These are phyloP conservation scores for Botrytis paeoniae DNA, from an alignment of 2,329 filamentous ascomycete species.

Conservation along the genomic window DNA sequence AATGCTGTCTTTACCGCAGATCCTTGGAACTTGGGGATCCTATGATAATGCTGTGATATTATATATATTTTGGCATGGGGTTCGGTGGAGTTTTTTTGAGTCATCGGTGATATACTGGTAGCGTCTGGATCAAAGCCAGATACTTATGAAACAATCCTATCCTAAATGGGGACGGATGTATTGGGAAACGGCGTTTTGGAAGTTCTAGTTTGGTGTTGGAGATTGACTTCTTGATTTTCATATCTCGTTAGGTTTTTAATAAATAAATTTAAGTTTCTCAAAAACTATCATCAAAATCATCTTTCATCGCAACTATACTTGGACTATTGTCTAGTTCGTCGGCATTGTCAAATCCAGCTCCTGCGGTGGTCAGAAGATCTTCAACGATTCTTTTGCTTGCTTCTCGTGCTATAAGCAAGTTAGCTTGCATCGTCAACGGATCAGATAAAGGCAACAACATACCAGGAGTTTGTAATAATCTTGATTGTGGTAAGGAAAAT, in stretches of 20 bases:
- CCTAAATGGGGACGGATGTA: not conserved
- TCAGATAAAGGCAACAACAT: slow-evolving; percentile 35
- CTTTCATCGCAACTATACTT: slow-evolving; percentile 63
- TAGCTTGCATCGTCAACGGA: not conserved
- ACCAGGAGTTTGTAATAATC: slow-evolving; percentile 78
- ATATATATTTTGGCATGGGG: not conserved
- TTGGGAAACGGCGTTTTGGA: not conserved
- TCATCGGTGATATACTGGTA: not conserved
- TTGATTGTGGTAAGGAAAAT: slow-evolving; percentile 74
- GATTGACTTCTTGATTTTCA: slow-evolving; percentile 6
- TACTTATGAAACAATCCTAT: not conserved
- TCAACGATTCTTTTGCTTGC: slow-evolving; percentile 79
- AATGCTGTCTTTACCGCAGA: not conserved
- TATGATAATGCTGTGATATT: not conserved
- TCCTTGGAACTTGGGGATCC: not conserved
- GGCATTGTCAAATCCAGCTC: slow-evolving; percentile 61
- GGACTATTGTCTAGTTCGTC: slow-evolving; percentile 55
- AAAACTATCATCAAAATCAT: slow-evolving; percentile 61
- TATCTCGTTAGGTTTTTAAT: slow-evolving; percentile 11
- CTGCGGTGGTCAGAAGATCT: slow-evolving; percentile 73
- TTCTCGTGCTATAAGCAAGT: slow-evolving; percentile 59
- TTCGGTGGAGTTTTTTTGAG: not conserved
- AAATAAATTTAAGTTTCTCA: slow-evolving; percentile 37
- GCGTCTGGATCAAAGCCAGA: not conserved
- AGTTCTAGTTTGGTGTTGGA: not conserved